Percentiles rank a stretch among this genome's conserved stretches.
phyloP scores from a whole-genome alignment of 2,329 filamentous ascomycete species.

The Verticillium longisporum region DNA sequence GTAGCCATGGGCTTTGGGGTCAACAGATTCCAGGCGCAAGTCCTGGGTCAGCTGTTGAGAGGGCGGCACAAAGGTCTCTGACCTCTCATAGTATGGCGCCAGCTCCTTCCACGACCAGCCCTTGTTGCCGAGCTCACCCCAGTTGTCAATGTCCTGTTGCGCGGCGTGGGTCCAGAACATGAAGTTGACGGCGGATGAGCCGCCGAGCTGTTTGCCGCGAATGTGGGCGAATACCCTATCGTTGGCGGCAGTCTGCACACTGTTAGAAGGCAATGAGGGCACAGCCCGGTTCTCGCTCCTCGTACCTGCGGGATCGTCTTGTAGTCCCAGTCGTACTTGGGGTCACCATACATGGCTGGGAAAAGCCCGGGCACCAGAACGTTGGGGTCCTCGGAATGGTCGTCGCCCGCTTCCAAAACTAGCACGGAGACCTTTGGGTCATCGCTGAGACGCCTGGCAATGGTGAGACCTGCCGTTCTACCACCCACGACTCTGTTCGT shows the following conservation, averaged over 20 bases:
- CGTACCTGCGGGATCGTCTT: constrained; percentile 14
- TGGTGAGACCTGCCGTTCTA: constrained; percentile 27
- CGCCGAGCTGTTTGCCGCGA: constrained; percentile 39
- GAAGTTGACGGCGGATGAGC: constrained; percentile 54
- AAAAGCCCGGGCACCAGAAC: constrained; percentile 12
- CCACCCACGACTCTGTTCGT: constrained; percentile 23
- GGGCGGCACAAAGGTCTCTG: constrained; percentile 11
- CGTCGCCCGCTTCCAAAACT: constrained; percentile 11
- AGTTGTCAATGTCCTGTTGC: constrained; percentile 45
- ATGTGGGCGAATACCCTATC: constrained; percentile 6
- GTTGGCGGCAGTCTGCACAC: constrained; percentile 1
- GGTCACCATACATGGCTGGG: constrained; percentile 12
- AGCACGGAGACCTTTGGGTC: constrained; percentile 3
- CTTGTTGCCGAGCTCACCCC: constrained; percentile 48
- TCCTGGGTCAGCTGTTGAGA: background rate
- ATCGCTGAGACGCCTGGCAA: constrained; percentile 23
- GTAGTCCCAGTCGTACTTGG: constrained; percentile 15
- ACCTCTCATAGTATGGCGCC: constrained; percentile 10
- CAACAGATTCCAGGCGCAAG: constrained; percentile 1
- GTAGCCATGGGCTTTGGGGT: constrained; percentile 3
- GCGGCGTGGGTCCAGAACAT: constrained; percentile 46
- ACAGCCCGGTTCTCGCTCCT: background rate
- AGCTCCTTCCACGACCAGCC: constrained; percentile 50
- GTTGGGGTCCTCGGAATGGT: constrained; percentile 9
- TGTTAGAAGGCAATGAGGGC: background rate